Base-by-base conservation (phyloP, 1,284 basidiomycete genomes). In the Puccinia triticina region DNA sequence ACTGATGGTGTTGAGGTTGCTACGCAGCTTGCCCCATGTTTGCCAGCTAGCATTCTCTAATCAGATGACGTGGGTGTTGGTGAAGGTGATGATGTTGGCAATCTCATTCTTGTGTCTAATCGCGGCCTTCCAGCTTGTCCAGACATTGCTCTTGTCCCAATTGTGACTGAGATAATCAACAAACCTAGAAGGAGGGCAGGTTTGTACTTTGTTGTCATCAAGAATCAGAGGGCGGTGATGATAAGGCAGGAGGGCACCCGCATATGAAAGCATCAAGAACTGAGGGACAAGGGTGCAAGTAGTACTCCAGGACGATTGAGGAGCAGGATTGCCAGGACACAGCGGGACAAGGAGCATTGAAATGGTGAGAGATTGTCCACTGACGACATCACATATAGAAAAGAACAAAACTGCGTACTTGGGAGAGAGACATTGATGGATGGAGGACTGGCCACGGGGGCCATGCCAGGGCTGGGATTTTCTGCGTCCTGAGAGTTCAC, bases 1-100 rank as follows among this genome's bases (percentile, higher is more conserved):
- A 64, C 92, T 93, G 87, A 99, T 91, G 0, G 96, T 99, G 88
- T 93, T 94, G 83, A 99, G 91, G 84, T 96, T 95, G 86, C 97
- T 98, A 84, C 96, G 90, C 90, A 98, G 96, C 88, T 99, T 98
- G 91, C 96, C 96, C 96, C 97, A 99, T 0, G 96, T 98, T 67
- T 96, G 89, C 96, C 96, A 99, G 85, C 92, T 94, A 4, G 97
- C 97, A 86, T 99, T 99, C 89, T 99, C 97, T 83, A 99, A 91
- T 76, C 96, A 89, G 82, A 94, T 90, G 73, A 97, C 96, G 87
- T n/a, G n/a, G n/a, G n/a, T n/a, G n/a, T n/a, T n/a, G n/a, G n/a
- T n/a, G n/a, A n/a, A n/a, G n/a, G n/a, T n/a, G n/a, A n/a, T n/a
- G n/a, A n/a, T n/a, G n/a, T 99, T 99, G 18, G 95, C 92, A 86